phyloP scores from a whole-genome alignment of 2,329 filamentous ascomycete species.

The Teratosphaeriaceae sp. region DNA sequence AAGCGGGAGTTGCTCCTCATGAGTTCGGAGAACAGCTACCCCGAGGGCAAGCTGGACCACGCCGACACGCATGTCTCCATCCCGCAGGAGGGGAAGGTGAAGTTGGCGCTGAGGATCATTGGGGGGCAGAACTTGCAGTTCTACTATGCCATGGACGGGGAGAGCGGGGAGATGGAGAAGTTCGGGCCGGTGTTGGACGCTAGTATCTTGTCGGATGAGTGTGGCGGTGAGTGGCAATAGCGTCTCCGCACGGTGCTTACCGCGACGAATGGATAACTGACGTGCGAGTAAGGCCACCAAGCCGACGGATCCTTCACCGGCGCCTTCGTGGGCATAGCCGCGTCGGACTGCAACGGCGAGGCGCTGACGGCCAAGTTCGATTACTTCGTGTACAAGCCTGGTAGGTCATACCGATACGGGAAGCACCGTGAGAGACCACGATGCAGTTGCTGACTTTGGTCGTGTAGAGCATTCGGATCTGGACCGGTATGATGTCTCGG shows the following conservation, averaged over 20 bases:
- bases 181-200: conserved; percentile 3
- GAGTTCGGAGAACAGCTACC: not conserved
- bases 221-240: too few relatives aligned
- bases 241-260: too few relatives aligned
- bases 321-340: conserved; percentile 3
- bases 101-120: conserved; percentile 2
- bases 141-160: not conserved
- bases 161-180: conserved; percentile 3
- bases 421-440: too few relatives aligned
- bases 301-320: conserved; percentile 1
- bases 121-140: not conserved
- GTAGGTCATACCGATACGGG: too few relatives aligned
- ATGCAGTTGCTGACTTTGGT: too few relatives aligned
- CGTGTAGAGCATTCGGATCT: conserved; percentile 1
- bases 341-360: not conserved
- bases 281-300: too few relatives aligned
- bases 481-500: conserved; percentile 1
- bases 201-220: conserved; percentile 1
- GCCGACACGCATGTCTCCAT: not conserved
- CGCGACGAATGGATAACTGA: too few relatives aligned
- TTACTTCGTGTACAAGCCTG: conserved; percentile 3
- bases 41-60: not conserved
- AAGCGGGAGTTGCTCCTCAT: conserved; percentile 2
- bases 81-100: conserved; percentile 2
- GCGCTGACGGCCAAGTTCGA: conserved; percentile 3